These are phyloP conservation scores for Macadamia tetraphylla DNA, from an alignment of 164 flowering plant species.

Conservation along the genomic window DNA sequence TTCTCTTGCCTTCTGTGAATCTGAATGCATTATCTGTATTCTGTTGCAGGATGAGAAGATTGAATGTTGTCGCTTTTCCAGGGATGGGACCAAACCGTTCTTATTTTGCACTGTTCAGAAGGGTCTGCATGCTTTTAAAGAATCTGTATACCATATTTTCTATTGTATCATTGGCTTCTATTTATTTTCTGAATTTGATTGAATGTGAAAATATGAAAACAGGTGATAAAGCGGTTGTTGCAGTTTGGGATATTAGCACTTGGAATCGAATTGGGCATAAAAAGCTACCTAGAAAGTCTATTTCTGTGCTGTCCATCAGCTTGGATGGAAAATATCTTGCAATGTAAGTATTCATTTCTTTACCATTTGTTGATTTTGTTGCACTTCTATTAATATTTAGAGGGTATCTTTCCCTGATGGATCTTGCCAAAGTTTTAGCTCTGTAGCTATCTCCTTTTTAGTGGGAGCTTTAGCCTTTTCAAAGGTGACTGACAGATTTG, in stretches of 20 bases:
- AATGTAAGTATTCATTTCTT: slow-evolving; percentile 45
- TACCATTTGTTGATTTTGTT: not conserved
- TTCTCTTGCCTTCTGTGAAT: not conserved
- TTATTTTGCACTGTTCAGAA: slow-evolving; percentile 72
- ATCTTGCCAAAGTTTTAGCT: too few relatives aligned
- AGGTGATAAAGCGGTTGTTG: slow-evolving; percentile 65
- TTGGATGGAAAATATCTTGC: slow-evolving; percentile 96
- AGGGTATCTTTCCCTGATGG: too few relatives aligned
- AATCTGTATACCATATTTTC: not conserved
- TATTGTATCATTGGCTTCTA: not conserved
- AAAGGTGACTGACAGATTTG: not conserved
- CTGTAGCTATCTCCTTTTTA: too few relatives aligned
- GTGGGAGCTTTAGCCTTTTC: not conserved
- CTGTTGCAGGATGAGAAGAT: slow-evolving; percentile 73
- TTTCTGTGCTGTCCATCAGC: slow-evolving; percentile 71
- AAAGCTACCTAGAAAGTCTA: slow-evolving; percentile 65
- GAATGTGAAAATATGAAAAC: slow-evolving; percentile 11
- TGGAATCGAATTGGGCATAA: slow-evolving; percentile 91
- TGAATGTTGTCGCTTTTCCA: slow-evolving; percentile 88
- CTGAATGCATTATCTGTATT: not conserved
- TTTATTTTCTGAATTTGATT: slow-evolving; percentile 8
- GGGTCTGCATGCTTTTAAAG: slow-evolving; percentile 38
- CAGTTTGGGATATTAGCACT: slow-evolving; percentile 87
- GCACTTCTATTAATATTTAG: not conserved
- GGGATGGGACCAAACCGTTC: slow-evolving; percentile 97